Base-by-base conservation (phyloP, 2,329 filamentous ascomycete genomes). In the Aureobasidium musti region DNA sequence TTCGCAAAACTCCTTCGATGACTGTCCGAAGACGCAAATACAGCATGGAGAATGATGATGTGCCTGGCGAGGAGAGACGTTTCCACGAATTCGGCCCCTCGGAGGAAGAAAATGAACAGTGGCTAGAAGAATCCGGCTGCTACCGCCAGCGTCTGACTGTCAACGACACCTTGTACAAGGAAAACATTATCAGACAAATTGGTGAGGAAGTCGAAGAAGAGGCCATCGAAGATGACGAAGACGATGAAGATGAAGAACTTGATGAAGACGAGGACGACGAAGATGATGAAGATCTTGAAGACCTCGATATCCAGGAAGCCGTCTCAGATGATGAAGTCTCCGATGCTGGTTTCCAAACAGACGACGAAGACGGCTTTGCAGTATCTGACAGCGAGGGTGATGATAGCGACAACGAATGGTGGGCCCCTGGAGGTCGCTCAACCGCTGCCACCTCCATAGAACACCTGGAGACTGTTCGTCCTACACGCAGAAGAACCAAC, bases 51-150 rank as follows among this genome's bases (percentile, higher is more conserved):
- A 75, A 77, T 23, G 79, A 81, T 60, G 74, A 81, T 45, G 78
- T 77, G 67, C 76, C 87, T 80, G 74, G 87, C 81, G 81, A 83
- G 72, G 81, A 82, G n/a, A 80, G 78, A 52, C 79, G 82, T 57
- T 98, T 97, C 75, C 91, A 97, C 76, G 94, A 97, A 73, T 98
- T 98, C 76, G 94, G 91, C 50, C 92, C 90, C 75, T 92, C 91
- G 59, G 84, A 88, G 67, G 83, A 89, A 47, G 87, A 91, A 67
- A 90, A 95, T 69, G 93, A 97, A 67, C 93, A 97, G 72, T 99
- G 95, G 95, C 91, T 96, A 35, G 87, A 89, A 66, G 89, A 91
- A 72, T 82, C 86, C 39, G 82, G 84, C 8, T 84, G 86, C 37
- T 82, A 87, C 70, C 83, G 84, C 66, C 84, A 84, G 59, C 92